Evolutionary conservation across 345 rosid genomes (phyloP), one percentile per base, ranked within the genome.

Genomic region (Atalantia buxifolia): DNA sequence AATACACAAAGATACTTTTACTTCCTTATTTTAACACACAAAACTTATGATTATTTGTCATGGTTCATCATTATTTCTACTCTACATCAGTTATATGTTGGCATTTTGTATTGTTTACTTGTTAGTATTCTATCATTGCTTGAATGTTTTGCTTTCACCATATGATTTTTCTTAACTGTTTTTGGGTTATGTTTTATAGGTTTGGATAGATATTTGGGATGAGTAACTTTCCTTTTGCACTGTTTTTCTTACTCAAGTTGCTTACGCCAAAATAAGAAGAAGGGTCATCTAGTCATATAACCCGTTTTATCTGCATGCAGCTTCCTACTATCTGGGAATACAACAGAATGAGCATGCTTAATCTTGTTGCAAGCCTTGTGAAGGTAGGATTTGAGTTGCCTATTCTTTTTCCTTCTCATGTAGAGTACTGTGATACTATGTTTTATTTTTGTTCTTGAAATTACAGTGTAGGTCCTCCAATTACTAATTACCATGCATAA

Each of bases 291-390:
- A 59, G 68, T 77, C 76, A 66, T 56, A 71, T 81, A 79, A 85
- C 73, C 68, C n/a, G 19, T 70, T 55, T 9, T 31, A 14, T 77
- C 18, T 76, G 36, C 71, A 25, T 86, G 65, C 90, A 96, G 97
- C 92, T 96, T 88, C 91, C 93, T 62, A 91, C 87, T 5, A 85
- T 92, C 77, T 96, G 98, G 97, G 93, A 92, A 68, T 87, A 92
- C 89, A 96, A 92, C 83, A 90, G 84, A 84, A 88, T 83, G 92
- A 94, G 99, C 88, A 86, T 96, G 92, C 89, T 96, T 68, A 94
- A 94, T 89, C 95, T 94, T 75, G 93, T 83, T 80, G 94, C 97
- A 22, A 91, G 90, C 77, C 77, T 94, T 74, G 91, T 87, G 70
- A 90, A 92, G 97, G 99, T 96, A 90, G 31, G 61, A 7, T 78